These are phyloP conservation scores for Zopfochytrium polystomum DNA, from an alignment of 371 early-diverging fungal species.

Conservation along the genomic window DNA sequence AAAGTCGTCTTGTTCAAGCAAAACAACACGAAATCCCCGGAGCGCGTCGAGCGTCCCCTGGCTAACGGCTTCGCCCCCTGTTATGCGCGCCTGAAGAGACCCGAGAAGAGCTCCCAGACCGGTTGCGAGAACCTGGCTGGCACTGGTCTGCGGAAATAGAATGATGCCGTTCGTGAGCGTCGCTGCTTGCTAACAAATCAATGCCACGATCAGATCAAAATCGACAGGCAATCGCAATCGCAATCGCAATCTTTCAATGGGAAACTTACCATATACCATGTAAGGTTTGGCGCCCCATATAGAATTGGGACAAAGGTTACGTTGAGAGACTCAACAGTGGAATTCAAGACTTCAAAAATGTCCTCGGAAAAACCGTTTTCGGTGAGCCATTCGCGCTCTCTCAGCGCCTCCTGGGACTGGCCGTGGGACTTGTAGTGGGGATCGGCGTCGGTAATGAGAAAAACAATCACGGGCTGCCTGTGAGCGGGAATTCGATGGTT, in stretches of 20 bases:
- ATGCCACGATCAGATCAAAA: not conserved
- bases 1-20: conserved; percentile 5
- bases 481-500: too few relatives aligned
- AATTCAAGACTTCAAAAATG: conserved; percentile 13
- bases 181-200: conserved; percentile 18
- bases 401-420: not conserved
- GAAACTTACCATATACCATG: conserved; percentile 11
- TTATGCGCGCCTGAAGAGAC: conserved; percentile 6
- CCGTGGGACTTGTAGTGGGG: conserved; percentile 15
- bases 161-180: conserved; percentile 17
- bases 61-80: not conserved
- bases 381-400: conserved; percentile 14
- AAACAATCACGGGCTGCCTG: too few relatives aligned
- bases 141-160: conserved; percentile 1
- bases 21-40: conserved; percentile 5
- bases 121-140: conserved; percentile 1
- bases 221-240: not conserved
- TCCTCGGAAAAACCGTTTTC: conserved; percentile 13
- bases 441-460: conserved; percentile 17
- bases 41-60: not conserved
- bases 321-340: conserved; percentile 10
- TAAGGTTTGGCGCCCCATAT: not conserved
- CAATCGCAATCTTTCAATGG: too few relatives aligned
- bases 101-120: conserved; percentile 14
- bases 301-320: conserved; percentile 23